Evolutionary conservation across 257 asterid species (phyloP).

Genomic region (Solanum chmielewskii): DNA sequence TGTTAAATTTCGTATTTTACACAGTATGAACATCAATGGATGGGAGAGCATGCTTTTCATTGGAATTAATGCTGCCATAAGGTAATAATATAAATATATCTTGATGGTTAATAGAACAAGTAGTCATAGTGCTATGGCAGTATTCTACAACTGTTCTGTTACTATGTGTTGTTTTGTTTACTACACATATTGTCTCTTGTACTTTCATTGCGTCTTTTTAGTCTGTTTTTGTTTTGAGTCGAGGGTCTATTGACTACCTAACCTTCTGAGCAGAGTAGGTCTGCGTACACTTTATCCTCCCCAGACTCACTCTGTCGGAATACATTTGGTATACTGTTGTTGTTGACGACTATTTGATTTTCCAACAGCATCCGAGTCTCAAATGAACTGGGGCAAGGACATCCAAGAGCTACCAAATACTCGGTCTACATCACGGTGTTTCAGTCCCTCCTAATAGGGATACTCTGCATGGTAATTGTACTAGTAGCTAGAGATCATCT

Average conservation of each 20-base stretch:
- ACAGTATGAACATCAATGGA: conserved; percentile 52
- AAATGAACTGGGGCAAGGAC: conserved; percentile 62
- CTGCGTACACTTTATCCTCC: not conserved
- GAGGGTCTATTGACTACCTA: not conserved
- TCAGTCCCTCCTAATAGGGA: conserved; percentile 51
- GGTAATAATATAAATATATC: conserved; percentile 19
- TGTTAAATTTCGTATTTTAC: not conserved
- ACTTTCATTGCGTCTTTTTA: too few species aligned
- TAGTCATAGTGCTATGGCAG: not conserved
- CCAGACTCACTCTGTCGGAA: too few species aligned
- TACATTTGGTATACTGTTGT: not conserved
- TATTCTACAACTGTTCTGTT: not conserved
- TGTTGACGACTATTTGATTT: not conserved
- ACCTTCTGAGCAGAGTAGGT: not conserved
- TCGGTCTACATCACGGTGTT: conserved; percentile 35
- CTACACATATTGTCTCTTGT: not conserved
- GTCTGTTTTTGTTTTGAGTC: not conserved
- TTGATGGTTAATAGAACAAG: not conserved
- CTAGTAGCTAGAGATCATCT: conserved; percentile 34
- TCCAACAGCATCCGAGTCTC: conserved; percentile 42
- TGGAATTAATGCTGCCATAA: conserved; percentile 54
- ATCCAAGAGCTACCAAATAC: conserved; percentile 38
- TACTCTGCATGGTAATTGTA: conserved; percentile 40
- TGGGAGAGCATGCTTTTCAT: conserved; percentile 58
- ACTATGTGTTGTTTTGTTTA: not conserved